phyloP scores from a whole-genome alignment of 2,329 filamentous ascomycete species.

The Paraphaeosphaeria minitans region DNA sequence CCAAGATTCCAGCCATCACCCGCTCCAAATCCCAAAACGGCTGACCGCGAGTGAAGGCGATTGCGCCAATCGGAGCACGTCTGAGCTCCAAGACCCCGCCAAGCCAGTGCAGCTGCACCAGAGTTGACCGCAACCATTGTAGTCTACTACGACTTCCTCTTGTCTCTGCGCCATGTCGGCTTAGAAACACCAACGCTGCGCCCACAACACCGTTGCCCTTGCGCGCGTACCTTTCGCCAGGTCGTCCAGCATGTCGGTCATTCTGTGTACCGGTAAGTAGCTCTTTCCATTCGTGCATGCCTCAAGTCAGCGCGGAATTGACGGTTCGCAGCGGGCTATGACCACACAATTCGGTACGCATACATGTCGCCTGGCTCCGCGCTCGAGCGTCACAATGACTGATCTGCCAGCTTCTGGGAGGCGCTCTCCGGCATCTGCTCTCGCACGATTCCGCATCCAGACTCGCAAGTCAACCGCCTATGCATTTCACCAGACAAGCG shows the following conservation, averaged over 20 bases:
- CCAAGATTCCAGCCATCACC: not conserved
- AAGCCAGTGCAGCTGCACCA: not conserved
- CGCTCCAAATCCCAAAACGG: not conserved
- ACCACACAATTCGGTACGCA: constrained; percentile 73
- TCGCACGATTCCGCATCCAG: constrained; percentile 95
- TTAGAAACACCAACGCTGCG: not conserved
- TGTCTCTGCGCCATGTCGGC: constrained; percentile 1
- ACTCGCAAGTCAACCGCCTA: constrained; percentile 97
- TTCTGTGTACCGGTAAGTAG: constrained; percentile 67
- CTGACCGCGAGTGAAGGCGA: not conserved
- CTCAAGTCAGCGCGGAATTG: constrained; percentile 16
- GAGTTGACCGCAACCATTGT: not conserved
- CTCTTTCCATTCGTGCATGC: constrained; percentile 5
- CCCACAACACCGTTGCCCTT: not conserved
- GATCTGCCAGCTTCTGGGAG: constrained; percentile 83
- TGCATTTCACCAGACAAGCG: constrained; percentile 99
- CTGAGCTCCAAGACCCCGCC: constrained; percentile 10
- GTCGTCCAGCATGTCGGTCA: constrained; percentile 62
- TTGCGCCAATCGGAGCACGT: constrained; percentile 8
- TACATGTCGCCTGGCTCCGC: not conserved
- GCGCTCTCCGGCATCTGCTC: constrained; percentile 97
- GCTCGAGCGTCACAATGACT: not conserved
- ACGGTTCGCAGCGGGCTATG: constrained; percentile 66
- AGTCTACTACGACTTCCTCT: not conserved
- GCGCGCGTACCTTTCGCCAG: not conserved